Percentiles rank a stretch among this genome's conserved stretches.
phyloP scores from a whole-genome alignment of 108 stramenopile species.

The Hondaea fermentalgiana region DNA sequence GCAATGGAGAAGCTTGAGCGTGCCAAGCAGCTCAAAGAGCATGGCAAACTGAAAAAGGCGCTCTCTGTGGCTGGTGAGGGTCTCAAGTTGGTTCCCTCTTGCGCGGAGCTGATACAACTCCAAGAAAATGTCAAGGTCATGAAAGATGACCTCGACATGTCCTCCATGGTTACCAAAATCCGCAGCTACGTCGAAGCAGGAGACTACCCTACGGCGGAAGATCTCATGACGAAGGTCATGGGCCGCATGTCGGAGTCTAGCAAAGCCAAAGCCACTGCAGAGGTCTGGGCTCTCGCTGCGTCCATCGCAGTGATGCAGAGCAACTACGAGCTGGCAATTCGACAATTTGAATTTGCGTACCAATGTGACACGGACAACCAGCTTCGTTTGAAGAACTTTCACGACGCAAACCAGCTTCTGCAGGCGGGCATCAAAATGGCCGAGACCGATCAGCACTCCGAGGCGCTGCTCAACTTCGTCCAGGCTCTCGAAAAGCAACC shows the following conservation, averaged over 20 bases:
- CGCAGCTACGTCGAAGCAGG: not conserved
- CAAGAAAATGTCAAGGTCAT: not conserved
- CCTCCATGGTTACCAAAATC: not conserved
- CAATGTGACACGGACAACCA: not conserved
- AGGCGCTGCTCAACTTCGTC: not conserved
- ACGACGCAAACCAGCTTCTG: not conserved
- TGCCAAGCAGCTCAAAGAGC: not conserved
- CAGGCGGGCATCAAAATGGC: not conserved
- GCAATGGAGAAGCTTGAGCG: not conserved
- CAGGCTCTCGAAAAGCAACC: not conserved
- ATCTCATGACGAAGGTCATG: not conserved
- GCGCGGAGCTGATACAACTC: not conserved
- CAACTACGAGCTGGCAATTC: not conserved
- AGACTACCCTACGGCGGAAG: not conserved
- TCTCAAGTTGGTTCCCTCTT: not conserved
- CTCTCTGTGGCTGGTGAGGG: not conserved
- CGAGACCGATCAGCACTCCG: not conserved
- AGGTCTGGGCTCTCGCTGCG: not conserved
- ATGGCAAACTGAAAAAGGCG: not conserved
- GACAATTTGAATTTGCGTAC: not conserved
- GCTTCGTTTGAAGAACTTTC: not conserved
- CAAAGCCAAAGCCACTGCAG: not conserved
- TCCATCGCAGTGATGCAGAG: not conserved
- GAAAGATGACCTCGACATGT: not conserved
- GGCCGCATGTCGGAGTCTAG: not conserved